phyloP scores from a whole-genome alignment of 352 stramenopile genomes.

The Globisporangium spiculum region DNA sequence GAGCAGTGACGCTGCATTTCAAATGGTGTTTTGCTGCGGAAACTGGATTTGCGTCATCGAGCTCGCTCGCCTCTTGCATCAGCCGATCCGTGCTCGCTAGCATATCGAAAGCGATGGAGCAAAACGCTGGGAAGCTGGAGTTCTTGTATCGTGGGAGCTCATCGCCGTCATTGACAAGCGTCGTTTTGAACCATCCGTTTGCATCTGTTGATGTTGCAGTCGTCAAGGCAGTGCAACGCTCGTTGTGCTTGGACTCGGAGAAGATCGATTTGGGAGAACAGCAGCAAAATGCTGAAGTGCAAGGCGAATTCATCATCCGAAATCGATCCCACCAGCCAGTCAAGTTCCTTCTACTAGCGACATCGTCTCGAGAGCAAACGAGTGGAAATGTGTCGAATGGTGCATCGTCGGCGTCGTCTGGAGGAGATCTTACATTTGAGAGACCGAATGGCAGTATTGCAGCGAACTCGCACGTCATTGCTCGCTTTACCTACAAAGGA shows the following conservation, averaged over 20 bases:
- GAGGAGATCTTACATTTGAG: slow-evolving; percentile 71
- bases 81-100: slow-evolving; percentile 59
- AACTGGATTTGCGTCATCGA: slow-evolving; percentile 62
- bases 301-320: slow-evolving; percentile 58
- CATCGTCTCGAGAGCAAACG: slow-evolving; percentile 36
- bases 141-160: slow-evolving; percentile 28
- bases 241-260: slow-evolving; percentile 67
- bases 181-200: slow-evolving; percentile 12
- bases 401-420: slow-evolving; percentile 21
- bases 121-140: slow-evolving; percentile 57
- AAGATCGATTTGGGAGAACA: slow-evolving; percentile 75
- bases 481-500: slow-evolving; percentile 73
- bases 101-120: slow-evolving; percentile 51
- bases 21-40: slow-evolving; percentile 67
- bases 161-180: slow-evolving; percentile 12
- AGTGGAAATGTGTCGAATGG: slow-evolving; percentile 18
- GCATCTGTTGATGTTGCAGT: slow-evolving; percentile 55
- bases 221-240: slow-evolving; percentile 65
- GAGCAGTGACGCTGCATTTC: slow-evolving; percentile 38
- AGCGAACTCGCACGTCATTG: slow-evolving; percentile 37
- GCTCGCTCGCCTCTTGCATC: slow-evolving; percentile 64
- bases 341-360: slow-evolving; percentile 71
- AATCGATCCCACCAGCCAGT: slow-evolving; percentile 66
- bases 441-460: slow-evolving; percentile 70
- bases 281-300: slow-evolving; percentile 58